These are phyloP conservation scores for Ophiostoma ulmi DNA, from an alignment of 2,329 filamentous ascomycete genomes.

Conservation along the genomic window DNA sequence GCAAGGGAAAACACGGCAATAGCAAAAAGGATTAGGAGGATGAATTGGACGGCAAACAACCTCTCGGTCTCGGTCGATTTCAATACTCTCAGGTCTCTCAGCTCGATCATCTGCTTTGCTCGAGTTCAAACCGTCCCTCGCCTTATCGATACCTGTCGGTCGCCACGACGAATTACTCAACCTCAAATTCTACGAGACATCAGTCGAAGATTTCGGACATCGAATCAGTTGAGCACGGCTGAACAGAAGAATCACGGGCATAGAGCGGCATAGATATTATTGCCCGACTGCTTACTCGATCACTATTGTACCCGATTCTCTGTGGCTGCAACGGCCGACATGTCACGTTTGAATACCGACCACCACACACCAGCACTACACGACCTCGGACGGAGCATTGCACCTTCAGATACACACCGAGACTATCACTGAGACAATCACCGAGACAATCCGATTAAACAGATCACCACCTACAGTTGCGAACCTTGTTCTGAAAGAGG, in stretches of 20 bases:
- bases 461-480: not conserved
- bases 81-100: not conserved
- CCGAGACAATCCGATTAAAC: not conserved
- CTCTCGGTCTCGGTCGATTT: not conserved
- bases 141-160: not conserved
- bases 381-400: not conserved
- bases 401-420: not conserved
- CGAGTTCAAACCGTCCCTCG: not conserved
- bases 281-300: not conserved
- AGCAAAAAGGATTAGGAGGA: not conserved
- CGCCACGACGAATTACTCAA: not conserved
- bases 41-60: slow-evolving; percentile 9
- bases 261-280: no score
- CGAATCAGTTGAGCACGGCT: not conserved
- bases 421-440: not conserved
- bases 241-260: no score
- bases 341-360: not conserved
- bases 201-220: not conserved
- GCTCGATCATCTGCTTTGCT: not conserved
- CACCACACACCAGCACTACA: not conserved
- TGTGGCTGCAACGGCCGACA: not conserved
- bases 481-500: not conserved
- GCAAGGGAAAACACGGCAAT: slow-evolving; percentile 14
- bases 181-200: not conserved
- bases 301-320: not conserved